Evolutionary conservation across 352 stramenopile genomes (phyloP), one percentile per base, ranked within the genome.

Genomic region (Phytophthora hybrid): DNA sequence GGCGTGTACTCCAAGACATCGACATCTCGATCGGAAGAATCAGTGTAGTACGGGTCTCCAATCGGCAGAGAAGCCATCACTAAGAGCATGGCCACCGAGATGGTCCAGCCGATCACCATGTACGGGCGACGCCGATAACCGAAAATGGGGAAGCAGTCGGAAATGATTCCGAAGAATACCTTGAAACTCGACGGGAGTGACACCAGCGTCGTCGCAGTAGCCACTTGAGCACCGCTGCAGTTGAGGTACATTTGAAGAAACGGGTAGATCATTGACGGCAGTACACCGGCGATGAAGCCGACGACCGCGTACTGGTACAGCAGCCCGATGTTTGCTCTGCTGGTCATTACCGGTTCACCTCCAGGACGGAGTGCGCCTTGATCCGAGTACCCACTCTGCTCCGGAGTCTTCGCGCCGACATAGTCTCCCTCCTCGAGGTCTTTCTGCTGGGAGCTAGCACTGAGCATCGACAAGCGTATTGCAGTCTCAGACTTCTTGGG

Each of bases 131-230:
- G 74, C 10, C 83, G 79, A 53, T 80, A 88, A 11, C 83, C 83
- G 41, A 74, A 81, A 44, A 90, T 78, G 11, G 82, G 82, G 47
- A 90, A 80, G 59, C 77, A 87, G 63, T 89, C 82, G 23, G 82
- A 88, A 16, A 90, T 19, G 54, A 90, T 80, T 10, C 82, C 82
- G 56, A 85, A 84, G 34, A 90, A 89, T 29, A 90, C 76, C 69
- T 90, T 90, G 63, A 87, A 84, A 56, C 74, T 84, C 69, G 79
- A 83, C 16, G 81, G 73, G 44, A 90, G 77, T 41, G 71, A 76
- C 21, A 90, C 71, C 31, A 88, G 54, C 14, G 79, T 77, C 1
- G 67, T 73, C 3, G 75, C 74, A 10, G 81, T 78, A 9, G 82
- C 82, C 32, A 75, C 77, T 62, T 79, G 66, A 41, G 71, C 71